Conservation (phyloP, 192 early-diverging fungal genomes). For the Rhizophagus sp. region DNA sequence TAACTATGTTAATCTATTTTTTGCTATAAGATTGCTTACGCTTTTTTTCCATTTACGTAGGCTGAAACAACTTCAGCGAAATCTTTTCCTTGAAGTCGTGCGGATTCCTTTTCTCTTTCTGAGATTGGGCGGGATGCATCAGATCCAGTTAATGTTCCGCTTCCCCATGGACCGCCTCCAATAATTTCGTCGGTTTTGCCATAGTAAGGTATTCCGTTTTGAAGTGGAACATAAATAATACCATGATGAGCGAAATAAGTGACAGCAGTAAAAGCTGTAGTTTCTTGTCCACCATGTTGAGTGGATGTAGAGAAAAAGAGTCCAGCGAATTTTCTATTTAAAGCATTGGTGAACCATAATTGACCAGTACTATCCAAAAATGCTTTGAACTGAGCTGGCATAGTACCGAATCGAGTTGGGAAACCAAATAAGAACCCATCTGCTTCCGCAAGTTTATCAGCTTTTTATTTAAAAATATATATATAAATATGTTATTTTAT, state of each 20-base stretch:
- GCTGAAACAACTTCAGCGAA: conserved; percentile 53
- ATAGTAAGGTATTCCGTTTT: conserved; percentile 51
- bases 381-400: conserved; percentile 79
- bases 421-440: conserved; percentile 64
- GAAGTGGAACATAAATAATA: conserved; percentile 76
- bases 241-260: conserved; percentile 78
- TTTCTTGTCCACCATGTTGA: conserved; percentile 83
- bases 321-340: conserved; percentile 72
- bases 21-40: conserved; percentile 6
- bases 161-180: conserved; percentile 62
- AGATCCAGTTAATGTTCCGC: not conserved
- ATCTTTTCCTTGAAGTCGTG: conserved; percentile 57
- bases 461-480: not conserved
- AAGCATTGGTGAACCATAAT: conserved; percentile 51
- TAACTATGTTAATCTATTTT: not conserved
- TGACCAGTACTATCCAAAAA: conserved; percentile 38
- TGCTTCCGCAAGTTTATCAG: conserved; percentile 40
- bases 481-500: too few relatives aligned
- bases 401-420: conserved; percentile 66
- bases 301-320: conserved; percentile 73
- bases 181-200: conserved; percentile 62
- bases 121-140: not conserved
- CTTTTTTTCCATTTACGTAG: conserved; percentile 32
- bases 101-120: conserved; percentile 68
- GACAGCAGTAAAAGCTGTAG: conserved; percentile 65